phyloP scores from a whole-genome alignment of 352 stramenopile species.

The Phytopythium sindhum region DNA sequence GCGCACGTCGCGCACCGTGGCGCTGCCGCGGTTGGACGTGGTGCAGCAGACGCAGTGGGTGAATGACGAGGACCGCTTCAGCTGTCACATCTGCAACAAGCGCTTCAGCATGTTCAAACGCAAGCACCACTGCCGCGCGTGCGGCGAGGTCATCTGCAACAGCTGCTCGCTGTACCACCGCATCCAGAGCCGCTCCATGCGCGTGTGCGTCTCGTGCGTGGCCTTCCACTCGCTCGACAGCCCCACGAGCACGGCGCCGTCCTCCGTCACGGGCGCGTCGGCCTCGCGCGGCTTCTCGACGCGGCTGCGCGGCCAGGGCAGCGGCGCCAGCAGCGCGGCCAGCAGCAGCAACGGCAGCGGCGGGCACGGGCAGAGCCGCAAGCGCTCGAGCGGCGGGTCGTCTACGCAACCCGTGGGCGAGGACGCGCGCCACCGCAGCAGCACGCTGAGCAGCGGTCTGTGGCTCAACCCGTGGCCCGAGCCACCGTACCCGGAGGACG shows the following conservation, averaged over 20 bases:
- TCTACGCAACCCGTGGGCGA: slow-evolving; percentile 35
- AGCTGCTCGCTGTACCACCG: slow-evolving; percentile 80
- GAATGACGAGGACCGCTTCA: slow-evolving; percentile 82
- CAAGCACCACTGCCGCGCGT: slow-evolving; percentile 85
- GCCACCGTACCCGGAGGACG: slow-evolving; percentile 72
- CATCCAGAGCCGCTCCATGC: slow-evolving; percentile 82
- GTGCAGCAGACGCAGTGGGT: slow-evolving; percentile 83
- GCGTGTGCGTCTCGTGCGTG: slow-evolving; percentile 81
- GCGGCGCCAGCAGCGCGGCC: slow-evolving; percentile 26
- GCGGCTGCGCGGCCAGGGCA: slow-evolving; percentile 6
- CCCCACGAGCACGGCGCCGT: slow-evolving; percentile 34
- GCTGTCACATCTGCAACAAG: slow-evolving; percentile 87
- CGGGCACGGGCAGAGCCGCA: slow-evolving; percentile 28
- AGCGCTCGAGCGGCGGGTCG: slow-evolving; percentile 52
- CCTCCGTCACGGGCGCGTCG: not conserved
- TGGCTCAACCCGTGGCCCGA: slow-evolving; percentile 84
- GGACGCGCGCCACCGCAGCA: slow-evolving; percentile 34
- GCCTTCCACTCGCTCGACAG: slow-evolving; percentile 82
- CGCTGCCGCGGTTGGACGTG: slow-evolving; percentile 66
- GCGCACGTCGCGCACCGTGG: slow-evolving; percentile 67
- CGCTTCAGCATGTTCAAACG: slow-evolving; percentile 87
- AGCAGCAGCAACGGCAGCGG: slow-evolving; percentile 19
- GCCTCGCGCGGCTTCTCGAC: slow-evolving; percentile 3
- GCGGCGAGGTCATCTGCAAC: slow-evolving; percentile 85
- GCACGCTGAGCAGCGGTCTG: slow-evolving; percentile 54